These are phyloP conservation scores for Carex arenaria DNA, from an alignment of 202 grass and related monocot genomes.

Conservation along the genomic window DNA sequence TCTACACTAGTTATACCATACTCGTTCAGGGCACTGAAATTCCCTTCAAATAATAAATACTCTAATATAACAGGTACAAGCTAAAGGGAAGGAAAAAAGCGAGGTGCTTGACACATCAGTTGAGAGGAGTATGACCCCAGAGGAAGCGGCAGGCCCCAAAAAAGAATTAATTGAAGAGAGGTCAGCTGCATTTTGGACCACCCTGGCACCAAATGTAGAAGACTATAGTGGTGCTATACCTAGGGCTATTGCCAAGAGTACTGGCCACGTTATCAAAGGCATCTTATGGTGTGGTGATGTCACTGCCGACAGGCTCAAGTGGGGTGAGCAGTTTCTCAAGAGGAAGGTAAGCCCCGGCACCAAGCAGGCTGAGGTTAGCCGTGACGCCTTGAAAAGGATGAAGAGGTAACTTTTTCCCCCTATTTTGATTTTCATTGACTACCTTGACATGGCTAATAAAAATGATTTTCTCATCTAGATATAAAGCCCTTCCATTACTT, in stretches of 20 bases:
- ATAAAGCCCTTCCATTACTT: no score
- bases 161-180: constrained; percentile 63
- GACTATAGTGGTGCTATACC: constrained; percentile 80
- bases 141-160: constrained; percentile 60
- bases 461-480: not conserved
- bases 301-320: constrained; percentile 52
- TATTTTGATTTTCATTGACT: not conserved
- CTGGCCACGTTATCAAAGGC: constrained; percentile 70
- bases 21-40: not conserved
- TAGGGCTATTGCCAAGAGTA: constrained; percentile 58
- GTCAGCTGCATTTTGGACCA: constrained; percentile 82
- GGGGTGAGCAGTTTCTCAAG: constrained; percentile 53
- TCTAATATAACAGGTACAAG: constrained; percentile 2
- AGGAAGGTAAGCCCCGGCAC: constrained; percentile 38
- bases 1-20: not conserved
- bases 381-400: constrained; percentile 70
- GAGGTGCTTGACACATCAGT: constrained; percentile 42
- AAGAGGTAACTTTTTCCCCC: constrained; percentile 53
- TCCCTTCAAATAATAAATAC: not conserved
- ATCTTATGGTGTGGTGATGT: constrained; percentile 95
- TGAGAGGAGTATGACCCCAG: constrained; percentile 48
- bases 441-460: not conserved
- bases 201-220: constrained; percentile 85
- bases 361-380: constrained; percentile 55
- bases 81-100: constrained; percentile 31